Base-by-base conservation (phyloP, 1,139 yeast species). In the Candida sojae region DNA sequence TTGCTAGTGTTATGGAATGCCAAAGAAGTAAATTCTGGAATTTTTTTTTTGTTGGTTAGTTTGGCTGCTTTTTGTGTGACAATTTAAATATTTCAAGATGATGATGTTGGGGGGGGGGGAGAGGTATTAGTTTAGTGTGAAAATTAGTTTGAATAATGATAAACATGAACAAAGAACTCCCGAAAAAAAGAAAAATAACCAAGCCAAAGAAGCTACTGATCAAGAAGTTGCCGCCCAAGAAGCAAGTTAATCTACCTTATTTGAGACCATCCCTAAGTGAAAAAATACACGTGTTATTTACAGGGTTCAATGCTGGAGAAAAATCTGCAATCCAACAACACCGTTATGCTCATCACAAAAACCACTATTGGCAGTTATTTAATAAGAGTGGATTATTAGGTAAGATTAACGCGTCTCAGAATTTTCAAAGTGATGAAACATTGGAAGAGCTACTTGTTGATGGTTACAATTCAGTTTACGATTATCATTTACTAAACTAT, bases 231-330 rank as follows among this genome's bases (percentile, higher is more conserved):
- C 7, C 6, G 2, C 37, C 2, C 21, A n/a, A 12, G 12, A 32
- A n/a, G 6, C n/a, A 7, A 7, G 5, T 12, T 21, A 25, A 38
- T 5, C 37, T 52, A 17, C 56, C 52, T 30, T 75, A 71, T 44
- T 59, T 78, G 46, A 67, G 54, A 38, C 84, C 71, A 17, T 69
- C 67, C 60, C 68, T 61, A 45, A 67, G 47, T 52, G 67, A 39
- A 35, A 56, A 56, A 57, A 69, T 53, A 58, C 63, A 48, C 53
- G 71, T 86, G 2, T 70, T 87, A 3, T 86, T 87, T 56, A 75
- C 87, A 1, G 96, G 96, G 0, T 86, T 76, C 68, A 87, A 87
- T 56, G 95, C 96, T 0, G 90, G 93, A 2, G 66, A 83, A 3
- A 77, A 76, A 57, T 84, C 93, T 0, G 82, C 90, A 0, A 57